Percentiles rank a stretch among this genome's conserved stretches.
Conservation (phyloP, 2,329 filamentous ascomycete species). For the Cordyceps sp. region DNA sequence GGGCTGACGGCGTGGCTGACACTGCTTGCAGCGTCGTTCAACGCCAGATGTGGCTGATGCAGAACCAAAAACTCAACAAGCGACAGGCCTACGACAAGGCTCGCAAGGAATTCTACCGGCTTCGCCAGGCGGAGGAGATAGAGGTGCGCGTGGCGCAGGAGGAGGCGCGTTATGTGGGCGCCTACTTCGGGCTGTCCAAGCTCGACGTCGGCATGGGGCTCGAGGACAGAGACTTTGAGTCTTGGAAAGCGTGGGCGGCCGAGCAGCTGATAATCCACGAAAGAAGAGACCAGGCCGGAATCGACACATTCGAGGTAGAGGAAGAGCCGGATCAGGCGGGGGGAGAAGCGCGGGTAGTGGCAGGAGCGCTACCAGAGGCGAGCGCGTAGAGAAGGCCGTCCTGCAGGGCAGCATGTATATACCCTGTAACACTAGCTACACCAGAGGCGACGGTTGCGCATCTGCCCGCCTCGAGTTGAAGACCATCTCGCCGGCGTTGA, state of each 20-base stretch:
- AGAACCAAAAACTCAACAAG: constrained; percentile 42
- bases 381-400: no score
- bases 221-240: constrained; percentile 65
- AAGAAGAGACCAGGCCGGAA: no score
- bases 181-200: constrained; percentile 68
- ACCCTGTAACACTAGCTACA: no score
- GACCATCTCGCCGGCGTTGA: constrained; percentile 21
- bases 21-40: constrained; percentile 59
- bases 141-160: constrained; percentile 70
- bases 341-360: no score
- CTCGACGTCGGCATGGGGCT: constrained; percentile 66
- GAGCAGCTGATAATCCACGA: no score
- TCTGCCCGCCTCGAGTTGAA: constrained; percentile 17
- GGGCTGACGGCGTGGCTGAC: constrained; percentile 5
- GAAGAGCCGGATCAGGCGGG: no score
- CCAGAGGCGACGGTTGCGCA: no score
- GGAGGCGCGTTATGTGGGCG: constrained; percentile 72
- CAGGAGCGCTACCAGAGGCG: no score
- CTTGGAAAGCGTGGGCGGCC: constrained; percentile 84
- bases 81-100: constrained; percentile 69
- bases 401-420: no score
- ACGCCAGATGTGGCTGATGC: constrained; percentile 73
- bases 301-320: no score
- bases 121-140: constrained; percentile 70
- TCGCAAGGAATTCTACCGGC: constrained; percentile 76